Evolutionary conservation across 768 basidiomycete genomes (phyloP).

Genomic region (Suillus subluteus): DNA sequence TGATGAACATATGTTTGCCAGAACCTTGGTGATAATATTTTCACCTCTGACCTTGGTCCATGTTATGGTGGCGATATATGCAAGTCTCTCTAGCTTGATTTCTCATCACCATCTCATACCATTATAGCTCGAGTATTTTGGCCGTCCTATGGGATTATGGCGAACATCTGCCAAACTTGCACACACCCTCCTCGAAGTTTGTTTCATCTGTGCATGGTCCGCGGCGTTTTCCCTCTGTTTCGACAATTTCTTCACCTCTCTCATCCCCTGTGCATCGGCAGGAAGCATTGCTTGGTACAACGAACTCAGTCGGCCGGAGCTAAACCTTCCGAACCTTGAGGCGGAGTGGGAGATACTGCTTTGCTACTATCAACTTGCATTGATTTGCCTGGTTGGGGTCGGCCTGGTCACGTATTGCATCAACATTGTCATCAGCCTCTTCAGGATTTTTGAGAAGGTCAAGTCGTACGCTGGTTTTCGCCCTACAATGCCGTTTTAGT

Average conservation of each 20-base stretch:
- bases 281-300: constrained; percentile 76
- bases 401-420: constrained; percentile 81
- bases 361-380: constrained; percentile 75
- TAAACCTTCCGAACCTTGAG: constrained; percentile 37
- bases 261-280: constrained; percentile 72
- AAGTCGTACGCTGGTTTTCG: constrained; percentile 62
- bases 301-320: constrained; percentile 50
- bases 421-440: constrained; percentile 84
- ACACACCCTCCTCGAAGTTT: constrained; percentile 84
- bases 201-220: constrained; percentile 95
- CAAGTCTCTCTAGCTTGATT: constrained; percentile 40
- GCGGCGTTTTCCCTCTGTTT: constrained; percentile 86
- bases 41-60: constrained; percentile 81
- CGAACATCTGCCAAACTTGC: constrained; percentile 83
- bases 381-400: constrained; percentile 79
- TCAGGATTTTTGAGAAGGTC: constrained; percentile 87
- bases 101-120: constrained; percentile 21
- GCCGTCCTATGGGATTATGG: constrained; percentile 92
- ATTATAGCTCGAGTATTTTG: constrained; percentile 86
- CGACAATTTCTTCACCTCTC: constrained; percentile 90
- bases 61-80: constrained; percentile 86
- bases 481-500: constrained; percentile 7
- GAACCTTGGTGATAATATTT: constrained; percentile 84
- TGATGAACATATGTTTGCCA: constrained; percentile 27
- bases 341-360: constrained; percentile 57